These are phyloP conservation scores for Ustilago nuda DNA, from an alignment of 1,284 basidiomycete species.

Conservation along the genomic window DNA sequence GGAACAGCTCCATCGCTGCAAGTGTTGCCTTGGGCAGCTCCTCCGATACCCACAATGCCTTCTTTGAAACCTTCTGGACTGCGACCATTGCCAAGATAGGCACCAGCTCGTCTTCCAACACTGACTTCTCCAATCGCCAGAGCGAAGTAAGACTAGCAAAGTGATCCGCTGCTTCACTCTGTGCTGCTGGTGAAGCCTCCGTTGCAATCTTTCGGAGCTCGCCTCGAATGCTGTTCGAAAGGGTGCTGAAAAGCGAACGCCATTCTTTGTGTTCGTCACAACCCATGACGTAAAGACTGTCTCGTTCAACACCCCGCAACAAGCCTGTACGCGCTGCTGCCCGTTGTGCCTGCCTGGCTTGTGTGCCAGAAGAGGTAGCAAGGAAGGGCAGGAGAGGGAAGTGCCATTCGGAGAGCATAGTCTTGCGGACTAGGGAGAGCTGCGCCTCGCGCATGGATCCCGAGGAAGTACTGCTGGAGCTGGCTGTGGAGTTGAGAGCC, in stretches of 20 bases:
- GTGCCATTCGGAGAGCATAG: slow-evolving; percentile 42
- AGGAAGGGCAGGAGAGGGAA: slow-evolving; percentile 38
- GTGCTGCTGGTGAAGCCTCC: slow-evolving; percentile 2
- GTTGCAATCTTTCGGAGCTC: slow-evolving; percentile 16
- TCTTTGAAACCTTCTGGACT: slow-evolving; percentile 19
- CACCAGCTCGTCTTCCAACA: slow-evolving; percentile 32
- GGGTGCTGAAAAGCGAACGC: slow-evolving; percentile 31
- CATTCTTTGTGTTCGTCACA: slow-evolving; percentile 44
- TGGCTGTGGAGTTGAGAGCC: slow-evolving; percentile 32
- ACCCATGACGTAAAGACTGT: slow-evolving; percentile 30
- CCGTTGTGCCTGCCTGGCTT: slow-evolving; percentile 1
- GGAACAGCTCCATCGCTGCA: slow-evolving; percentile 37
- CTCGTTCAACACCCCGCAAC: slow-evolving; percentile 31
- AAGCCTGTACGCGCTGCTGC: slow-evolving; percentile 32
- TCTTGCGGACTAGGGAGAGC: slow-evolving; percentile 36
- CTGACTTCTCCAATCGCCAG: slow-evolving; percentile 44
- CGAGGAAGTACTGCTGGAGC: slow-evolving; percentile 16
- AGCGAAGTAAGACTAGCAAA: slow-evolving; percentile 34
- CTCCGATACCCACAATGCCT: slow-evolving; percentile 22
- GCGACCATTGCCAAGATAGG: slow-evolving; percentile 31
- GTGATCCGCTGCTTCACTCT: slow-evolving; percentile 15
- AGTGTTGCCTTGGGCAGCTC: slow-evolving; percentile 15
- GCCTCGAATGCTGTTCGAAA: slow-evolving; percentile 16
- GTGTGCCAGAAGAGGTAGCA: not conserved
- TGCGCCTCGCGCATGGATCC: slow-evolving; percentile 37